Base-by-base conservation (phyloP, 805 yeast genomes). In the Monosporozyma aquatica region DNA sequence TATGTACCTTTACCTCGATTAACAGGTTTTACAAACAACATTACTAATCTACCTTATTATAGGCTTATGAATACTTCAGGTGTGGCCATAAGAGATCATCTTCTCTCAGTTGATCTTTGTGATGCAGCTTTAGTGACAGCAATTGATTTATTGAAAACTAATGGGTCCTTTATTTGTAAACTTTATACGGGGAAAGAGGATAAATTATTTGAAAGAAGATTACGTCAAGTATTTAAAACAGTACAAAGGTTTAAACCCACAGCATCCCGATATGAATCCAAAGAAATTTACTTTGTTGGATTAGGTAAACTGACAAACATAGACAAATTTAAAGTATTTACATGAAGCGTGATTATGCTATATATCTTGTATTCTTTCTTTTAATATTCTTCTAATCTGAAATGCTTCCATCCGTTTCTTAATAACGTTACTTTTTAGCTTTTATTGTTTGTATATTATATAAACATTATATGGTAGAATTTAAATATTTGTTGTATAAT, bases 11-110 rank as follows among this genome's bases (percentile, higher is more conserved):
- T 70, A 67, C 68, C 74, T 39, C 79, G 74, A 38, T 39, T 37
- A 32, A 33, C 34, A 30, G 22, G 22, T 37, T 58, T 60, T 24
- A 55, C 66, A 20, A 70, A 68, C 57, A 67, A 75, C 64, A 75
- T 82, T 71, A 77, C 85, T 80, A 81, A 80, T 78, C 74, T 74
- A 43, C 78, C 95, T 37, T 82, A 78, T 59, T 69, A 69, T 65
- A 90, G 96, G 97, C 82, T 90, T 84, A 84, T 87, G 38, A 90
- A 90, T 57, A 86, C 97, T 4, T 70, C 87, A 11, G 97, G 98
- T 4, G 65, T 85, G 32, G 75, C 80, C 8, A 78, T 82, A 32
- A 75, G 76, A 48, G 98, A 90, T 60, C 97, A 90, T 62, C 66
- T 73, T 11, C 77, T 76, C 50, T 87, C 95, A 47, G 82, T 92